Conservation (phyloP, 495 filamentous ascomycete genomes). For the Aspergillus egyptiacus region DNA sequence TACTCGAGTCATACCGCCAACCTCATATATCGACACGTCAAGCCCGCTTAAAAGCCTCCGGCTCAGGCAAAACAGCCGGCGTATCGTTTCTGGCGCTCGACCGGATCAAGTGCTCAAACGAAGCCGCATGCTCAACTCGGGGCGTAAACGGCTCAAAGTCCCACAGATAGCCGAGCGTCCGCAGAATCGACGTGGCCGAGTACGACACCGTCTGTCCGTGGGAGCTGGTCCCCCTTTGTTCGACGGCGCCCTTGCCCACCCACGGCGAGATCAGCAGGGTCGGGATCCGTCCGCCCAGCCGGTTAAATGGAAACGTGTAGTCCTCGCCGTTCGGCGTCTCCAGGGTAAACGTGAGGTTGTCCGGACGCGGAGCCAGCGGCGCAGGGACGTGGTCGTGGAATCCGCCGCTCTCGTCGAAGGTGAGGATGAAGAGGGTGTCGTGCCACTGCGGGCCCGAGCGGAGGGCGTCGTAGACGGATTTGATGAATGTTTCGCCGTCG, state of each 20-base stretch:
- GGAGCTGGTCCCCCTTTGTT: conserved; percentile 39
- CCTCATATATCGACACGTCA: too few relatives aligned
- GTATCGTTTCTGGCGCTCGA: conserved; percentile 19
- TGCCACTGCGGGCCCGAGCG: conserved; percentile 42
- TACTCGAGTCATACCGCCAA: too few relatives aligned
- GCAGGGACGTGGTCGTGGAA: conserved; percentile 48
- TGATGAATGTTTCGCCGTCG: conserved; percentile 44
- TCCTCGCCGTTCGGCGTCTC: conserved; percentile 32
- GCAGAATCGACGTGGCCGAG: conserved; percentile 34
- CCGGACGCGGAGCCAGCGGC: conserved; percentile 33
- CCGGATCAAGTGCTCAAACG: conserved; percentile 39
- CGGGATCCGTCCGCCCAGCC: conserved; percentile 44
- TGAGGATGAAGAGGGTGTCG: conserved; percentile 42
- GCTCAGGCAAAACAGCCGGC: conserved; percentile 17
- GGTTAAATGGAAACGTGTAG: conserved; percentile 42
- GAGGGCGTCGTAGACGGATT: conserved; percentile 45
- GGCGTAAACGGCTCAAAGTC: conserved; percentile 41
- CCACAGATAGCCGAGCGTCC: conserved; percentile 41
- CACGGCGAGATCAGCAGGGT: conserved; percentile 48
- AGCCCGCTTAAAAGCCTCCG: conserved; percentile 5
- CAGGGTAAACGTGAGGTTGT: conserved; percentile 41
- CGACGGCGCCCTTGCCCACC: conserved; percentile 37
- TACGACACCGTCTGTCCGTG: conserved; percentile 31
- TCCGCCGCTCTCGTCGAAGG: conserved; percentile 46
- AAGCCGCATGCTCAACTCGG: conserved; percentile 31